These are phyloP conservation scores for Glycine latifolia DNA, from an alignment of 306 rosid genomes.

Conservation along the genomic window DNA sequence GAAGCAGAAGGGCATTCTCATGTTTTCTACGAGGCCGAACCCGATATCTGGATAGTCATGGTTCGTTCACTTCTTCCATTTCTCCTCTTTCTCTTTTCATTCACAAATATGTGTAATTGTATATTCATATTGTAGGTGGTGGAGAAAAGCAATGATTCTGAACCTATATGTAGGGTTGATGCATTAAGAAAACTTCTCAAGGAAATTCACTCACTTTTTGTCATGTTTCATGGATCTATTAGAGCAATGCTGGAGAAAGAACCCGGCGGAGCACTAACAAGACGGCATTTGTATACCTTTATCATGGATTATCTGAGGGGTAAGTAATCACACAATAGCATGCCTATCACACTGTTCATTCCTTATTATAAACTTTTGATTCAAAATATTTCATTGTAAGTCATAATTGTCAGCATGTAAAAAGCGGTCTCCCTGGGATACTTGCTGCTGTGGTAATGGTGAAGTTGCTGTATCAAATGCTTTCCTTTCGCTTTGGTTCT, in stretches of 20 bases:
- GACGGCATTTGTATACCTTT: conserved; percentile 84
- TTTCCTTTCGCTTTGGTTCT: conserved; percentile 64
- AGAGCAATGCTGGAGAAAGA: conserved; percentile 88
- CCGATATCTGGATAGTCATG: conserved; percentile 96
- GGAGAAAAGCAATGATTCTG: conserved; percentile 82
- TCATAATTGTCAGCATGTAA: conserved; percentile 94
- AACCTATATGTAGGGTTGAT: conserved; percentile 83
- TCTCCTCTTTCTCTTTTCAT: background rate
- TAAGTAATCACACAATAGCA: conserved; percentile 55
- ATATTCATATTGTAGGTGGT: conserved; percentile 64
- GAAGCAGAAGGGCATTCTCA: conserved; percentile 91
- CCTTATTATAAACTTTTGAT: conserved; percentile 54
- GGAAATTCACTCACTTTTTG: conserved; percentile 87
- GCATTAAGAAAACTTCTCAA: conserved; percentile 83
- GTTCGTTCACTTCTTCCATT: conserved; percentile 47
- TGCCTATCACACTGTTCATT: conserved; percentile 41
- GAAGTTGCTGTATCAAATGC: conserved; percentile 83
- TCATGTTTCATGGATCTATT: conserved; percentile 87
- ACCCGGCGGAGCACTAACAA: conserved; percentile 74
- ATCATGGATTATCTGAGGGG: conserved; percentile 94
- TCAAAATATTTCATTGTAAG: conserved; percentile 87
- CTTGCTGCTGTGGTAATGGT: conserved; percentile 98
- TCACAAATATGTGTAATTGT: background rate
- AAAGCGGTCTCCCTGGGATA: conserved; percentile 88
- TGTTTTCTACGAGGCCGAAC: conserved; percentile 82